phyloP scores from a whole-genome alignment of 2,329 filamentous ascomycete species.

The Pseudocercospora crystallina region DNA sequence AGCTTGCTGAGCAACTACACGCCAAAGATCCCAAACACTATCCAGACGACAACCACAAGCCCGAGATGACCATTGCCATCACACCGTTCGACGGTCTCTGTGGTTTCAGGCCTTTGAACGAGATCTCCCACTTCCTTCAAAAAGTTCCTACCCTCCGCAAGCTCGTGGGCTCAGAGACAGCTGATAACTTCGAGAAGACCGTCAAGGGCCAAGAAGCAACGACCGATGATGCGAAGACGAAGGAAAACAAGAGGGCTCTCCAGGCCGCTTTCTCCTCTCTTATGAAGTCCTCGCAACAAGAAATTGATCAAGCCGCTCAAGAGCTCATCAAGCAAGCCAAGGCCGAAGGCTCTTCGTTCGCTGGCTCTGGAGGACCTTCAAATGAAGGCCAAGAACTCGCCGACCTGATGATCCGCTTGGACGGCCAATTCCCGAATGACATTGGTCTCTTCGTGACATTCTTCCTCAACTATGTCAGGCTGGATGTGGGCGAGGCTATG shows the following conservation, averaged over 20 bases:
- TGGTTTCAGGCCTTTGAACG: slow-evolving; percentile 82
- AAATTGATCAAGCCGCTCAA: slow-evolving; percentile 64
- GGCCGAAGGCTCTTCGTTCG: slow-evolving; percentile 69
- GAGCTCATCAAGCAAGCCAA: slow-evolving; percentile 71
- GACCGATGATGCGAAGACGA: slow-evolving; percentile 45
- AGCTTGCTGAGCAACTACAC: slow-evolving; percentile 85
- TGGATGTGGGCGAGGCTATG: slow-evolving; percentile 87
- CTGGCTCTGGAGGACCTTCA: slow-evolving; percentile 66
- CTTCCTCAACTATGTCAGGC: slow-evolving; percentile 92
- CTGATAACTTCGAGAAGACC: slow-evolving; percentile 46
- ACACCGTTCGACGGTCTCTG: slow-evolving; percentile 95
- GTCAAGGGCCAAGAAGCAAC: slow-evolving; percentile 55
- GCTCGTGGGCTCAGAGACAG: slow-evolving; percentile 49
- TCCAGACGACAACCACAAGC: slow-evolving; percentile 99
- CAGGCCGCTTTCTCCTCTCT: slow-evolving; percentile 73
- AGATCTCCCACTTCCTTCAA: slow-evolving; percentile 82
- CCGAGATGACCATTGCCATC: slow-evolving; percentile 98
- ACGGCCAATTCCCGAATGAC: slow-evolving; percentile 82
- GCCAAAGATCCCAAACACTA: slow-evolving; percentile 88
- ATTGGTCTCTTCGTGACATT: slow-evolving; percentile 94
- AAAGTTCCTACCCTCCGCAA: slow-evolving; percentile 55
- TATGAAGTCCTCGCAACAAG: slow-evolving; percentile 72
- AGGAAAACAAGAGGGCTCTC: slow-evolving; percentile 73
- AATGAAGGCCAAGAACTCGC: slow-evolving; percentile 70
- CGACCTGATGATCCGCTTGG: slow-evolving; percentile 72